Conservation (phyloP, 768 basidiomycete genomes). For the Strobilomyces dryophilus region DNA sequence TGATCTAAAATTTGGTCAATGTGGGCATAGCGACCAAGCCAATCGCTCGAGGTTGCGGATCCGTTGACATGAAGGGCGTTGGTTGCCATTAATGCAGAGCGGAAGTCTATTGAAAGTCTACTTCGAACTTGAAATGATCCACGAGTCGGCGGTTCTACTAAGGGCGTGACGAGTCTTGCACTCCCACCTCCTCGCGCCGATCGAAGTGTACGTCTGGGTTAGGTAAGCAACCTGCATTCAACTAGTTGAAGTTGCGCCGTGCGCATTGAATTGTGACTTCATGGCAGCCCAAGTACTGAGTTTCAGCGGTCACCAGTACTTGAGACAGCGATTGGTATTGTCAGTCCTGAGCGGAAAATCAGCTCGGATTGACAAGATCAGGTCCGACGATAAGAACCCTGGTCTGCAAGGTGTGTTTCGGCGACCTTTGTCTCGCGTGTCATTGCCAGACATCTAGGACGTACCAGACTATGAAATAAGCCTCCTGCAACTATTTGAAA, state of each 20-base stretch:
- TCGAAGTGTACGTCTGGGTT: constrained; percentile 6
- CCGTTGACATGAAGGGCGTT: constrained; percentile 33
- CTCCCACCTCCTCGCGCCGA: neutral
- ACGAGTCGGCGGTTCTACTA: neutral
- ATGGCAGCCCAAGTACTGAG: constrained; percentile 39
- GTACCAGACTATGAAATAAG: constrained; percentile 86
- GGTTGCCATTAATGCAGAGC: constrained; percentile 21
- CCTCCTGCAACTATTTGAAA: constrained; percentile 81
- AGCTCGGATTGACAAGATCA: constrained; percentile 82
- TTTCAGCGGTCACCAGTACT: constrained; percentile 77
- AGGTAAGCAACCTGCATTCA: constrained; percentile 21
- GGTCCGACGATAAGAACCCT: constrained; percentile 90
- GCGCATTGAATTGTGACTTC: neutral
- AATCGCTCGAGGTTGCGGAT: constrained; percentile 37
- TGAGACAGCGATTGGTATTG: constrained; percentile 84
- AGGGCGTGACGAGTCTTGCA: neutral
- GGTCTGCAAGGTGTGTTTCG: constrained; percentile 72
- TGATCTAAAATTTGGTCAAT: constrained; percentile 83
- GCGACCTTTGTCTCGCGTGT: neutral
- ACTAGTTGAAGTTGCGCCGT: no score
- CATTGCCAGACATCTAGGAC: constrained; percentile 1
- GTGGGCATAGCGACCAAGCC: constrained; percentile 68
- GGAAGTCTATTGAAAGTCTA: constrained; percentile 14
- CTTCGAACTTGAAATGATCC: neutral
- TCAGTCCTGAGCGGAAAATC: constrained; percentile 85